These are phyloP conservation scores for Raddia guianensis DNA, from an alignment of 176 grass and related monocot genomes.

Conservation along the genomic window DNA sequence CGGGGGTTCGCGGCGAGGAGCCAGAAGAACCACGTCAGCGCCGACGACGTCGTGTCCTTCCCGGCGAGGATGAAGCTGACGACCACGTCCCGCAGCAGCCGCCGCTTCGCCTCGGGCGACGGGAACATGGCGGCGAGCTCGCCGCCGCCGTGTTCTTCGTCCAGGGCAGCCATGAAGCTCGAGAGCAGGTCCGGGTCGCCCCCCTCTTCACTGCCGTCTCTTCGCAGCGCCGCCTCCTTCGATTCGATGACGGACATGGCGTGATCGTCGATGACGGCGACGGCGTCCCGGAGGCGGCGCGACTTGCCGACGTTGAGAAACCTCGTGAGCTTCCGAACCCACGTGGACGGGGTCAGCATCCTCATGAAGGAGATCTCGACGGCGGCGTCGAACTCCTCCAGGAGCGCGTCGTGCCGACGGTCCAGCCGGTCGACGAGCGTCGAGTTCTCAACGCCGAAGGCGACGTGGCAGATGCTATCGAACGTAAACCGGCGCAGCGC, in stretches of 20 bases:
- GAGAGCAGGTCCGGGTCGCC: slow-evolving; percentile 58
- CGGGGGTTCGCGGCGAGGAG: slow-evolving; percentile 49
- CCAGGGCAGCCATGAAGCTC: slow-evolving; percentile 62
- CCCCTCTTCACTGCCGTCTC: neutral
- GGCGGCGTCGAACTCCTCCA: slow-evolving; percentile 61
- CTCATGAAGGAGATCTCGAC: slow-evolving; percentile 57
- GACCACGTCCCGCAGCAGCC: slow-evolving; percentile 64
- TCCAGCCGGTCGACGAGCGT: neutral
- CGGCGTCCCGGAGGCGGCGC: slow-evolving; percentile 53
- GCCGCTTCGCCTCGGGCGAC: slow-evolving; percentile 40
- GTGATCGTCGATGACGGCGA: slow-evolving; percentile 45
- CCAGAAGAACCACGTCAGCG: slow-evolving; percentile 84
- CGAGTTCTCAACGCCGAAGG: slow-evolving; percentile 59
- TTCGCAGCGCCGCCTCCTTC: slow-evolving; percentile 11
- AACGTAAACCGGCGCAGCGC: slow-evolving; percentile 67
- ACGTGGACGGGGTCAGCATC: slow-evolving; percentile 43
- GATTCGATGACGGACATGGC: slow-evolving; percentile 56
- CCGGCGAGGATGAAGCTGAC: slow-evolving; percentile 78
- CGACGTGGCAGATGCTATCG: slow-evolving; percentile 61
- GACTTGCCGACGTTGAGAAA: slow-evolving; percentile 59
- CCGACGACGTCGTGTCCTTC: slow-evolving; percentile 66
- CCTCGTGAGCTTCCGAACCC: slow-evolving; percentile 39
- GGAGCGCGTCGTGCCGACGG: slow-evolving; percentile 34
- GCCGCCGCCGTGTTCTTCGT: slow-evolving; percentile 51
- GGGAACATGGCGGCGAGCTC: slow-evolving; percentile 60